Base-by-base conservation (phyloP, 2,329 filamentous ascomycete species). In the Colletotrichum tamarilloi region DNA sequence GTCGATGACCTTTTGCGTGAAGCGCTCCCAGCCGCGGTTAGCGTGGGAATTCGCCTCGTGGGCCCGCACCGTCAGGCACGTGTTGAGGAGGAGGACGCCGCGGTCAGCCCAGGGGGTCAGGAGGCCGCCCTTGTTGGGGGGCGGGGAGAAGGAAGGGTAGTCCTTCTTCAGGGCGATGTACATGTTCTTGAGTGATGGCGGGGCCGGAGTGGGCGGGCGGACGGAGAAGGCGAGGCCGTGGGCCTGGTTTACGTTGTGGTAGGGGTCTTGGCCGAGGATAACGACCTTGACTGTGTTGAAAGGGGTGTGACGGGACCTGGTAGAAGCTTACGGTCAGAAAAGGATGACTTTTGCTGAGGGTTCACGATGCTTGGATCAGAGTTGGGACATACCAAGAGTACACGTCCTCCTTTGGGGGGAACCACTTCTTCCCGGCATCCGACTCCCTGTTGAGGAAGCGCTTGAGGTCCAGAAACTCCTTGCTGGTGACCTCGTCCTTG, bases 191-290 rank as follows among this genome's bases (percentile, higher is more conserved):
- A 99, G 91, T 1, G 95, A 98, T 0, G 96, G 95, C 0, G 97
- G 97, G 1, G 96, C 95, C 4, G 91, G 90, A 0, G 95, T 97
- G 0, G 97, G 97, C 3, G 96, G 92, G 11, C 94, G 94, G 68
- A 98, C 95, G 60, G 95, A 98, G 88, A 99, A 99, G 81, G 94
- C 96, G 72, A 99, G 92, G 56, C 97, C 97, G 82, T 98, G 97
- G 63, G 97, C 97, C 87, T 99, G 97, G 83, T 97, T 97, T 81
- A 91, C 83, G 82, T 97, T 97, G 86, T 99, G 97, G 83, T 99
- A 99, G 3, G 97, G 97, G 81, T 99, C 97, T 85, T 99, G 97
- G 76, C 97, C 97, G 67, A 98, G 84, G 79, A 99, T 95, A 74
- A 99, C 95, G 70, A 94, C 93, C 83, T 97, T 98, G 82, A 98